Evolutionary conservation across 257 asterid genomes (phyloP).

Genomic region (Nicotiana tomentosiformis): DNA sequence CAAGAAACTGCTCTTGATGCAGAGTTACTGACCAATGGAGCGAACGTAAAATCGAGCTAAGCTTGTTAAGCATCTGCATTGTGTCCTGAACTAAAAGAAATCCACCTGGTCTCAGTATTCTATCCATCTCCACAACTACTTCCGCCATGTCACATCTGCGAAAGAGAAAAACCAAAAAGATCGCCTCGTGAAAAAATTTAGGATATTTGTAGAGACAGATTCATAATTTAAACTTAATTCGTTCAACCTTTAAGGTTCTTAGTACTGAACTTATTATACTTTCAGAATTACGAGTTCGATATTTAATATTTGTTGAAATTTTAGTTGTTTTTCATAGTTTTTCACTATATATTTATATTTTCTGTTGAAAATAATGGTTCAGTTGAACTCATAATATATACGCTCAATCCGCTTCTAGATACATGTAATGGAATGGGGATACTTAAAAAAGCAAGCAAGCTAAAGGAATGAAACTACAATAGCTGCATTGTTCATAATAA

Average conservation of each 20-base stretch:
- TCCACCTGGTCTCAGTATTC: conserved; percentile 65
- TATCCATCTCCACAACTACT: conserved; percentile 62
- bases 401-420: no score
- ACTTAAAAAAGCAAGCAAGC: background rate
- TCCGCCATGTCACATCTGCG: conserved; percentile 57
- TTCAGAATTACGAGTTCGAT: no score
- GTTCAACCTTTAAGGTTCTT: no score
- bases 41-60: conserved; percentile 42
- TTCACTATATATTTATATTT: no score
- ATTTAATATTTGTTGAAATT: no score
- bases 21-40: conserved; percentile 54
- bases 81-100: conserved; percentile 56
- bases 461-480: background rate
- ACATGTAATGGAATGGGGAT: no score
- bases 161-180: background rate
- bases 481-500: background rate
- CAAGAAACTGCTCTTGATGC: conserved; percentile 60
- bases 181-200: background rate
- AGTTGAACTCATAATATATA: no score
- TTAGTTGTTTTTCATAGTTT: no score
- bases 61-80: conserved; percentile 28
- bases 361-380: no score
- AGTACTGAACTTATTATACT: no score
- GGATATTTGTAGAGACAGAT: background rate
- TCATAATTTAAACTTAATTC: no score